Percentiles rank a stretch among this genome's conserved stretches.
Evolutionary conservation across 805 yeast species (phyloP).

Genomic region (Starmerella scarabaei): DNA sequence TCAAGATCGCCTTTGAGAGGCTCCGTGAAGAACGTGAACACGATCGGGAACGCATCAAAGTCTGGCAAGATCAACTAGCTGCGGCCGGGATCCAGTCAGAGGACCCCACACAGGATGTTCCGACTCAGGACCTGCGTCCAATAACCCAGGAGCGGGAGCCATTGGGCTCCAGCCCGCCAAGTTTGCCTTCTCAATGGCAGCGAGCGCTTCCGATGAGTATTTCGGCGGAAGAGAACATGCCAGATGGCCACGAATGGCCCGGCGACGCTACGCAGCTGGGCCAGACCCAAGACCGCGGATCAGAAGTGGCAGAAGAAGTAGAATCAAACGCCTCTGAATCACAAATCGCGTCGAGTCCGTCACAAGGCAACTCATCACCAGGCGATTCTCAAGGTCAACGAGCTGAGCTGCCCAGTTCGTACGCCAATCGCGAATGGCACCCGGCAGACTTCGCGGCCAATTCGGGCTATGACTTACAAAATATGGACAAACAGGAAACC

Average conservation of each 20-base stretch:
- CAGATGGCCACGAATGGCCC: too few species aligned
- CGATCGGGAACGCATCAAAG: constrained; percentile 4
- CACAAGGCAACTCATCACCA: too few species aligned
- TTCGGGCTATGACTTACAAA: background rate
- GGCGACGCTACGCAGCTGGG: too few species aligned
- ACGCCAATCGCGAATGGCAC: too few species aligned
- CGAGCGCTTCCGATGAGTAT: background rate
- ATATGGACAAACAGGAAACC: constrained; percentile 9
- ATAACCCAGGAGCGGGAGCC: background rate
- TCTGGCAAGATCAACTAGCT: constrained; percentile 5
- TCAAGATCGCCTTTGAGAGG: constrained; percentile 1
- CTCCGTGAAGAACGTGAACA: constrained; percentile 3
- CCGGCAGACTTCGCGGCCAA: constrained; percentile 13
- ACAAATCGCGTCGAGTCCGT: too few species aligned
- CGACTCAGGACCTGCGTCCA: background rate
- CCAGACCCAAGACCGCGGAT: too few species aligned
- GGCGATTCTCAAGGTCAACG: background rate
- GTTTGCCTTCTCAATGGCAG: too few species aligned
- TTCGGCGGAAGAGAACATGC: background rate
- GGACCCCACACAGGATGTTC: constrained; percentile 5
- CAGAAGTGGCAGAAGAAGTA: too few species aligned
- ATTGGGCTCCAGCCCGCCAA: constrained; percentile 9
- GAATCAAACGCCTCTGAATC: too few species aligned
- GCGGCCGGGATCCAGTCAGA: constrained; percentile 1
- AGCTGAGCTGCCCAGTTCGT: too few species aligned